Percentiles rank a stretch among this genome's conserved stretches.
Conservation (phyloP, 1,284 basidiomycete genomes). For the Cystobasidiaceae sp. region DNA sequence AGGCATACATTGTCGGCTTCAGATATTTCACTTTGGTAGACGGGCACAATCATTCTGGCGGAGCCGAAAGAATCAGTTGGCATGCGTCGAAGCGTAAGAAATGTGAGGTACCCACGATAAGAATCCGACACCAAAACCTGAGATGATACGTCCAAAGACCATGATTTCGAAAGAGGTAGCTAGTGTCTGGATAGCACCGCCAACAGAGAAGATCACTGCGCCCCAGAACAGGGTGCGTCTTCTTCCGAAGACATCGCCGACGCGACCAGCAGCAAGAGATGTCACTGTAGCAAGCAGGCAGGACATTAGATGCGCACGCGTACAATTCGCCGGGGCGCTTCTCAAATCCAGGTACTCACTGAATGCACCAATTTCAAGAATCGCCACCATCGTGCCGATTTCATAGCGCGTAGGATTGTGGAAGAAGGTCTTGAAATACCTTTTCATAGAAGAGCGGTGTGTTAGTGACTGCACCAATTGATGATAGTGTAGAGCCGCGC, state of each 20-base stretch:
- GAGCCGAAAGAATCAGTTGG: background rate
- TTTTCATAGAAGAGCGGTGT: no score
- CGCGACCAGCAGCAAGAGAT: slow-evolving; percentile 76
- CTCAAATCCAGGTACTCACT: slow-evolving; percentile 50
- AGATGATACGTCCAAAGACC: slow-evolving; percentile 80
- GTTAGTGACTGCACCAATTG: background rate
- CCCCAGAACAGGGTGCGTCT: slow-evolving; percentile 82
- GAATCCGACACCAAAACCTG: slow-evolving; percentile 89
- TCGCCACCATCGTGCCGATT: slow-evolving; percentile 66
- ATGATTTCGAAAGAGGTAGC: slow-evolving; percentile 76
- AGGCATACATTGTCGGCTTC: slow-evolving; percentile 78
- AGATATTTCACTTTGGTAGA: slow-evolving; percentile 95
- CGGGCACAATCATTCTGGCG: slow-evolving; percentile 84
- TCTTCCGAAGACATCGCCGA: slow-evolving; percentile 83
- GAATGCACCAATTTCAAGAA: slow-evolving; percentile 79
- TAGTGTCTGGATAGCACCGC: slow-evolving; percentile 84
- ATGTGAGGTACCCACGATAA: slow-evolving; percentile 63
- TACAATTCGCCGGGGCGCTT: background rate
- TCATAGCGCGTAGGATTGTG: slow-evolving; percentile 61
- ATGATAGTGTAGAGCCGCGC: background rate
- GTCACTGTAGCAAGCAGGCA: slow-evolving; percentile 57
- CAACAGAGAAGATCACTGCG: slow-evolving; percentile 78
- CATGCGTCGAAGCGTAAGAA: background rate
- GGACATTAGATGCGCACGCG: background rate
- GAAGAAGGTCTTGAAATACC: slow-evolving; percentile 52